Base-by-base conservation (phyloP, 2,329 filamentous ascomycete genomes). In the Ilyonectria mors-panacis region DNA sequence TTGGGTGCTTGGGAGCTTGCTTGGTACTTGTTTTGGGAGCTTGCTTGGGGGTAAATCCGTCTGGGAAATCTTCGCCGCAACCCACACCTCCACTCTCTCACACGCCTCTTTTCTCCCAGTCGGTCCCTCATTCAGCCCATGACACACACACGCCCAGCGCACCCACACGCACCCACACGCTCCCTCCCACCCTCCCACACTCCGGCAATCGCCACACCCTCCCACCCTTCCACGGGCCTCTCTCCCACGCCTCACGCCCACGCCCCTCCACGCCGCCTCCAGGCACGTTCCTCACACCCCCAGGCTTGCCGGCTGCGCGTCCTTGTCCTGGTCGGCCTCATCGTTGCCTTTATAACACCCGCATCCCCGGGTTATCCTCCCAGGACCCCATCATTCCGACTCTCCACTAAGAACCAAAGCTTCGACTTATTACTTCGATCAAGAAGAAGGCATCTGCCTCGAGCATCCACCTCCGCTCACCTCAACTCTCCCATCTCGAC, bases 231-330 rank as follows among this genome's bases (percentile, higher is more conserved):
- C 58, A 65, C 63, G 30, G 42, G 42, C 60, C 47, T 53, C 48
- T 56, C 45, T 30, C 39, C 60, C 67, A 62, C 39, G 23, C 23
- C 39, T 26, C 23, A 17, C 26, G 59, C 56, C 56, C 57, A 67
- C 39, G 54, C 63, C 62, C 33, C 19, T 50, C 63, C 66, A 57
- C 33, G 17, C 35, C 39, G 9, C 30, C 50, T 59, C 70, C 63
- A 66, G 67, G 60, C 66, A 66, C 70, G 61, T 67, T 65, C 56
- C 72, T 62, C 69, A 66, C 71, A 58, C 65, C 55, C 68, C 65
- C 72, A 62, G 67, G 70, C 69, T 72, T 75, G 69, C 68, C 59
- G 69, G 64, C 69, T 75, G 72, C 73, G 73, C 73, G 72, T 70
- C 67, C 53, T 62, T 66, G 53, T 69, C 69, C 63, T 60, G 19